Evolutionary conservation across 371 early-diverging fungal genomes (phyloP).

Genomic region (Agmasoma carcini): DNA sequence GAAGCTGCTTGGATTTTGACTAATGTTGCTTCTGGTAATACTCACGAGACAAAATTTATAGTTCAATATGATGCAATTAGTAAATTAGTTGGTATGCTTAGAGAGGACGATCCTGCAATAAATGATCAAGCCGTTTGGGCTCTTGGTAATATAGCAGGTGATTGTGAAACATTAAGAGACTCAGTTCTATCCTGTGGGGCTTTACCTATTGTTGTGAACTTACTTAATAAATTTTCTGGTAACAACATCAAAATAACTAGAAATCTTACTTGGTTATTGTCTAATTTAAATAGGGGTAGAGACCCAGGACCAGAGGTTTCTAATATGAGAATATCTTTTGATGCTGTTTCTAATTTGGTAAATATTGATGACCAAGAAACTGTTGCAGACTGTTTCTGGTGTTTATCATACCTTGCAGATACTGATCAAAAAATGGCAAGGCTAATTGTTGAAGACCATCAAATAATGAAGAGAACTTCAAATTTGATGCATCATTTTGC

Average conservation of each 20-base stretch:
- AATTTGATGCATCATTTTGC: slow-evolving; percentile 17
- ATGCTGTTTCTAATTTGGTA: slow-evolving; percentile 67
- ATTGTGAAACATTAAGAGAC: slow-evolving; percentile 79
- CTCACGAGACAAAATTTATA: slow-evolving; percentile 80
- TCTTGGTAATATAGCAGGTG: slow-evolving; percentile 98
- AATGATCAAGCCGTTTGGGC: slow-evolving; percentile 99
- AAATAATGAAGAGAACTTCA: slow-evolving; percentile 49
- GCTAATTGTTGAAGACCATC: slow-evolving; percentile 79
- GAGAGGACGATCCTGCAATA: slow-evolving; percentile 68
- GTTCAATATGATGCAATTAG: slow-evolving; percentile 79
- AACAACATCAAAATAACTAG: slow-evolving; percentile 60
- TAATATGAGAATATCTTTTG: slow-evolving; percentile 54
- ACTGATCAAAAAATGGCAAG: slow-evolving; percentile 79
- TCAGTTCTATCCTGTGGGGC: slow-evolving; percentile 70
- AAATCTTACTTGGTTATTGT: slow-evolving; percentile 95
- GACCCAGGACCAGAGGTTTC: slow-evolving; percentile 67
- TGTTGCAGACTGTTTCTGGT: slow-evolving; percentile 95
- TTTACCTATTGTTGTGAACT: slow-evolving; percentile 62
- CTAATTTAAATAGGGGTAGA: slow-evolving; percentile 95
- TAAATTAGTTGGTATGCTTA: slow-evolving; percentile 71
- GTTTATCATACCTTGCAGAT: slow-evolving; percentile 89
- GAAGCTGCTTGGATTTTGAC: slow-evolving; percentile 99
- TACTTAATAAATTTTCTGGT: slow-evolving; percentile 57
- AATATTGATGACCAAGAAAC: slow-evolving; percentile 67
- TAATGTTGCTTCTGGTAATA: slow-evolving; percentile 94